Base-by-base conservation (phyloP, 2,329 filamentous ascomycete species). In the Coniochaeta sp. region DNA sequence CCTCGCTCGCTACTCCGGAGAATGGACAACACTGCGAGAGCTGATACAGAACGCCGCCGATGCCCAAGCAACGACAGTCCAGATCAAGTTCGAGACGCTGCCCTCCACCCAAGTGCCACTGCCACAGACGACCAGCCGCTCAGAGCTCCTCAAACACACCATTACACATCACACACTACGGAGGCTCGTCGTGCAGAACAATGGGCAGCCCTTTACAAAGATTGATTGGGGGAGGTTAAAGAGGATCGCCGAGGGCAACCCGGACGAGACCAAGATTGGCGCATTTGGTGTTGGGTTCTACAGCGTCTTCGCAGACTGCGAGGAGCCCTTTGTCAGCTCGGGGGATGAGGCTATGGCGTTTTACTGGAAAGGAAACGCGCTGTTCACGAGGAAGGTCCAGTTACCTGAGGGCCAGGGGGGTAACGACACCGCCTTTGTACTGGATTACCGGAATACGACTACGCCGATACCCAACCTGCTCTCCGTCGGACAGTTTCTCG, bases 281-380 rank as follows among this genome's bases (percentile, higher is more conserved):
- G 95, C 94, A 3, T 99, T 99, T 66, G 94, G 94, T 58, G 94
- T 99, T 28, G 94, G 94, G 2, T 99, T 99, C 72, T 99, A 99
- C 76, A 95, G 89, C 66, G 92, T 97, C 33, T 99, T 99, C 67
- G 89, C 94, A 55, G 94, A 99, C 66, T 99, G 92, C 66, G 95
- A 99, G 69, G 91, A 96, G 60, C 94, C 94, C 0, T 97, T 99
- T 64, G 88, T 99, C 57, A 94, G 90, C 58, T 97, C 92, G 1
- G 94, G 94, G 1, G 82, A 79, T 56, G 86, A 95, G 69, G 91
- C 91, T 32, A 96, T 99, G 89, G 92, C 92, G 0, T 99, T 99
- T 65, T 99, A 96, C 73, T 99, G 94, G 95, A 97, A 96, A 68
- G 91, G 88, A n/a, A 97, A 97, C 67, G 89, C 90, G 5, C 78